phyloP scores from a whole-genome alignment of 805 yeast genomes.

The Blastobotrys chiropterorum region DNA sequence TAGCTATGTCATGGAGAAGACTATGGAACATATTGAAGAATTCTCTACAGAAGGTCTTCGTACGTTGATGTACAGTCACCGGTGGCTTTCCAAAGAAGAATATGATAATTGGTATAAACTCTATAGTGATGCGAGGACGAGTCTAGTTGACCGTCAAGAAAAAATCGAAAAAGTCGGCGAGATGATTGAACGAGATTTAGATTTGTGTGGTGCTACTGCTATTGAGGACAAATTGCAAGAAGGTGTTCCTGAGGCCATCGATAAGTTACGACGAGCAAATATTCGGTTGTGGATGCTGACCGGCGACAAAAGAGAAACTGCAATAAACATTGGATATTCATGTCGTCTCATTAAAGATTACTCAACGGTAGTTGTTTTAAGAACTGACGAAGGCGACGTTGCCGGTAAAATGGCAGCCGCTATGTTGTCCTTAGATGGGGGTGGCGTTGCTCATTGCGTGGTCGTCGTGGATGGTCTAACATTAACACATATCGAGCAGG shows the following conservation, averaged over 20 bases:
- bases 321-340: conserved; percentile 93
- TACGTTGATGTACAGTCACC: conserved; percentile 77
- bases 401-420: conserved; percentile 68
- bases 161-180: conserved; percentile 70
- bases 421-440: conserved; percentile 62
- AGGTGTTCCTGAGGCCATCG: conserved; percentile 96
- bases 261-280: conserved; percentile 85
- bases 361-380: conserved; percentile 75
- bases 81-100: conserved; percentile 54
- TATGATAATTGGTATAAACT: conserved; percentile 62
- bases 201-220: conserved; percentile 86
- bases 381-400: conserved; percentile 48
- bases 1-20: conserved; percentile 70
- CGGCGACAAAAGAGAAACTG: conserved; percentile 97
- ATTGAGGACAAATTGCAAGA: conserved; percentile 94
- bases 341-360: conserved; percentile 90
- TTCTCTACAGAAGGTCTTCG: conserved; percentile 93
- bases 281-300: conserved; percentile 97
- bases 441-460: conserved; percentile 87
- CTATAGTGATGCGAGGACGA: conserved; percentile 70
- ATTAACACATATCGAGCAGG: conserved; percentile 62
- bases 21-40: conserved; percentile 86
- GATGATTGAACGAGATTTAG: conserved; percentile 60
- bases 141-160: conserved; percentile 58
- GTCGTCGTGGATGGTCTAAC: conserved; percentile 94